A percentile compares a stretch with the other conserved stretches of the same genome.
Conservation (phyloP, 1,139 yeast species). For the Saccharomycopsis hybrid region DNA sequence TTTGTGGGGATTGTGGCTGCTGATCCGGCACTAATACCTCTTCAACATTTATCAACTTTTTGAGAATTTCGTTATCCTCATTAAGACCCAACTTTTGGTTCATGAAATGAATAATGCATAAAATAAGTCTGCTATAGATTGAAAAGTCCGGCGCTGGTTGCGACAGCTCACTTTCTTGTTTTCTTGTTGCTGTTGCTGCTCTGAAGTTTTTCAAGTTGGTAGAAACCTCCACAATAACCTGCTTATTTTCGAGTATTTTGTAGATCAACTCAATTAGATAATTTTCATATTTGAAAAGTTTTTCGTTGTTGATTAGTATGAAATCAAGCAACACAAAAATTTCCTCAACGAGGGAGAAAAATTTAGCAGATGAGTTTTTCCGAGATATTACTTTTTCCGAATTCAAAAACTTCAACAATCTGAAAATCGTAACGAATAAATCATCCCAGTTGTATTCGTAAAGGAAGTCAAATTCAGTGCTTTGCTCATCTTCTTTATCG, state of each 20-base stretch:
- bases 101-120: conserved; percentile 17
- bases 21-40: not conserved
- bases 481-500: not conserved
- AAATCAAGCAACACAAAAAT: conserved; percentile 9
- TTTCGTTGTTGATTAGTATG: conserved; percentile 12
- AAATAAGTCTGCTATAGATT: conserved; percentile 10
- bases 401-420: conserved; percentile 15
- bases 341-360: conserved; percentile 17
- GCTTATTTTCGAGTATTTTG: conserved; percentile 15
- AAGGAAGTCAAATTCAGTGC: conserved; percentile 5
- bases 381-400: conserved; percentile 12
- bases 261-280: conserved; percentile 19
- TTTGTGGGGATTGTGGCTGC: too few species aligned
- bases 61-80: not conserved
- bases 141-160: not conserved
- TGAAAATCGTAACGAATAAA: conserved; percentile 12
- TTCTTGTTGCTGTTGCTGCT: not conserved
- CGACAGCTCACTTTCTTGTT: too few species aligned
- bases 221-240: conserved; percentile 5
- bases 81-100: conserved; percentile 8
- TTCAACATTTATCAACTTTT: conserved; percentile 1
- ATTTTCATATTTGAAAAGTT: conserved; percentile 17
- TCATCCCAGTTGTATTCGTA: conserved; percentile 21
- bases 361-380: conserved; percentile 6
- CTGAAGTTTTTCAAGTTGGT: not conserved